These are phyloP conservation scores for Penicillium freii DNA, from an alignment of 2,329 filamentous ascomycete species.

Conservation along the genomic window DNA sequence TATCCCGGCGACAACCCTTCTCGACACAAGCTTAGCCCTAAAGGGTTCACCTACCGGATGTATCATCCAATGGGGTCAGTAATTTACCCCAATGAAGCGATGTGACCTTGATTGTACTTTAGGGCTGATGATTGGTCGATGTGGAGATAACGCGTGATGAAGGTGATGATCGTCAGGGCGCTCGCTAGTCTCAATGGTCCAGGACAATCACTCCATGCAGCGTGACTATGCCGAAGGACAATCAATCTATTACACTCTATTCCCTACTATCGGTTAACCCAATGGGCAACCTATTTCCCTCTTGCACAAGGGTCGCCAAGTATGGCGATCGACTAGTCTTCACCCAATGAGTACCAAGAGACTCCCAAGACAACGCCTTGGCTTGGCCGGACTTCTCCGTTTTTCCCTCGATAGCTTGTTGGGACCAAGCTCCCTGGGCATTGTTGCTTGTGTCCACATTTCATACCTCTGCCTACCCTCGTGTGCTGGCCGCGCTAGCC, in stretches of 20 bases:
- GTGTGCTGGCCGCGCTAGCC: not conserved
- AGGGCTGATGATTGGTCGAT: constrained; percentile 16
- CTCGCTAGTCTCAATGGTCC: constrained; percentile 4
- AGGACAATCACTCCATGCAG: not conserved
- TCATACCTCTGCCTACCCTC: constrained; percentile 3
- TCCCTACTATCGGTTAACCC: not conserved
- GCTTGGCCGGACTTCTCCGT: constrained; percentile 21
- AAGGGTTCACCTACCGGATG: constrained; percentile 5
- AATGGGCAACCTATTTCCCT: not conserved
- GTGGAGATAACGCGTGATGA: constrained; percentile 21
- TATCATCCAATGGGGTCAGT: constrained; percentile 11
- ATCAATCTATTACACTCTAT: not conserved
- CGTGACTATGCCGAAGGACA: not conserved
- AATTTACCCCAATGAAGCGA: constrained; percentile 9
- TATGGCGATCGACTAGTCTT: constrained; percentile 21
- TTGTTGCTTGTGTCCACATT: not conserved
- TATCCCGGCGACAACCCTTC: not conserved
- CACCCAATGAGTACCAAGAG: constrained; percentile 16
- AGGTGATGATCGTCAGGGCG: constrained; percentile 24
- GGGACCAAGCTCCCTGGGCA: constrained; percentile 18
- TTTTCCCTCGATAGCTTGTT: constrained; percentile 19
- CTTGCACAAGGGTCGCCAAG: not conserved
- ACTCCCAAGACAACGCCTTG: not conserved
- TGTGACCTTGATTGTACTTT: constrained; percentile 17
- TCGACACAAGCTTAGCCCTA: not conserved